Percentiles rank a stretch among this genome's conserved stretches.
phyloP scores from a whole-genome alignment of 2,329 filamentous ascomycete species.

The Ophiosphaerella korrae region DNA sequence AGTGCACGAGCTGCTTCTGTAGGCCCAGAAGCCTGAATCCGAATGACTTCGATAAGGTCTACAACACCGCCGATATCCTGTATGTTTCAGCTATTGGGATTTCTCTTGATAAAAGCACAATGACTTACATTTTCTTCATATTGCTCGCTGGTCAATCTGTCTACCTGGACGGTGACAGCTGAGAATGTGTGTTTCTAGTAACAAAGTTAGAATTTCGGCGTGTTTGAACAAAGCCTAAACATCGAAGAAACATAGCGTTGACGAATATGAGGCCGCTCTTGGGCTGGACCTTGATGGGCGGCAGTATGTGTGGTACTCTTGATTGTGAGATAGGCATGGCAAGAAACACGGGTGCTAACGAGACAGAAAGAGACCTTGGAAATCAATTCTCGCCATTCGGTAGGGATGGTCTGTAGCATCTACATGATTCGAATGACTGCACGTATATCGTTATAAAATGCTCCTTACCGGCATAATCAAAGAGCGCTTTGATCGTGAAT shows the following conservation, averaged over 20 bases:
- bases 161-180: slow-evolving; percentile 89
- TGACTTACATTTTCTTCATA: slow-evolving; percentile 74
- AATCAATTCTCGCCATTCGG: too few relatives aligned
- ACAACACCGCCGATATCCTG: slow-evolving; percentile 81
- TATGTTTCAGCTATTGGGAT: background rate
- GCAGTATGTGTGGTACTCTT: too few relatives aligned
- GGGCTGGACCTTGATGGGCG: too few relatives aligned
- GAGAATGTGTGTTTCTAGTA: slow-evolving; percentile 75
- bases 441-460: too few relatives aligned
- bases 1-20: slow-evolving; percentile 88
- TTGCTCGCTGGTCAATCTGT: slow-evolving; percentile 85
- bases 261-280: too few relatives aligned
- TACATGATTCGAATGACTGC: too few relatives aligned
- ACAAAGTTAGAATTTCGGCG: background rate
- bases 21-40: slow-evolving; percentile 84
- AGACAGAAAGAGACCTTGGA: too few relatives aligned
- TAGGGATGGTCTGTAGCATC: too few relatives aligned
- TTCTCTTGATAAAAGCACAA: too few relatives aligned
- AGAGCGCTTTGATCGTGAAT: slow-evolving; percentile 3
- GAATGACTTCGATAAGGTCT: slow-evolving; percentile 91
- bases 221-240: background rate
- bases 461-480: slow-evolving; percentile 39
- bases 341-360: too few relatives aligned
- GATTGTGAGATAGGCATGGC: too few relatives aligned
- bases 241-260: background rate